phyloP scores from a whole-genome alignment of 2,329 filamentous ascomycete species.

The Peltaster fructicola region DNA sequence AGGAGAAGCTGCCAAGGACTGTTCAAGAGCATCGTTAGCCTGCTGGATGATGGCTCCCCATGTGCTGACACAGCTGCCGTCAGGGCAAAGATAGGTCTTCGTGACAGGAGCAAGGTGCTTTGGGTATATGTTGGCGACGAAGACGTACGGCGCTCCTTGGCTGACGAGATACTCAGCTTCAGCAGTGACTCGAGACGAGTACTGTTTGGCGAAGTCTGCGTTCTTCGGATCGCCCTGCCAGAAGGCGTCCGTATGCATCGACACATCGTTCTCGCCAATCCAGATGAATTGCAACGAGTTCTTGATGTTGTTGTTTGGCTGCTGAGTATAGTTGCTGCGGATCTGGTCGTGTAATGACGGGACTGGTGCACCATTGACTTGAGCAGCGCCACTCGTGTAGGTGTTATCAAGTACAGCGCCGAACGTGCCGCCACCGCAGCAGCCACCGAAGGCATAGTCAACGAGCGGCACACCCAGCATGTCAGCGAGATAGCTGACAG shows the following conservation, averaged over 20 bases:
- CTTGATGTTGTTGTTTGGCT: conserved; percentile 6
- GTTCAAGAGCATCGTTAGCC: conserved; percentile 9
- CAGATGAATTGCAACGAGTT: conserved; percentile 10
- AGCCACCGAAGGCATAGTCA: conserved; percentile 15
- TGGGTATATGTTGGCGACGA: conserved; percentile 12
- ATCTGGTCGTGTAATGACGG: conserved; percentile 9
- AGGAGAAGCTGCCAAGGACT: conserved; percentile 4
- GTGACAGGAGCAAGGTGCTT: conserved; percentile 10
- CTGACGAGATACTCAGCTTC: conserved; percentile 8
- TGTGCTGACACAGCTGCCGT: conserved; percentile 5
- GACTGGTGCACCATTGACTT: conserved; percentile 4
- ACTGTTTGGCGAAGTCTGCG: conserved; percentile 6
- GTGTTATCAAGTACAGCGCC: conserved; percentile 15
- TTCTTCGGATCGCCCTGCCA: conserved; percentile 10
- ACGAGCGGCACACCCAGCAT: conserved; percentile 8
- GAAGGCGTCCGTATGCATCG: conserved; percentile 9
- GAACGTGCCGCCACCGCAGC: conserved; percentile 9
- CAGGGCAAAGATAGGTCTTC: conserved; percentile 7
- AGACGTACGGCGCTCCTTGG: conserved; percentile 10
- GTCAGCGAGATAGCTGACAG: conserved; percentile 11
- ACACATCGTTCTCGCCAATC: conserved; percentile 10
- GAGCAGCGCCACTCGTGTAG: conserved; percentile 8
- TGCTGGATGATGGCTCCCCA: conserved; percentile 8
- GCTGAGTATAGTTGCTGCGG: conserved; percentile 7
- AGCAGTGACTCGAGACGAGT: conserved; percentile 4